Base-by-base conservation (phyloP, 805 yeast species). In the Aciculoconidium aculeatum region DNA sequence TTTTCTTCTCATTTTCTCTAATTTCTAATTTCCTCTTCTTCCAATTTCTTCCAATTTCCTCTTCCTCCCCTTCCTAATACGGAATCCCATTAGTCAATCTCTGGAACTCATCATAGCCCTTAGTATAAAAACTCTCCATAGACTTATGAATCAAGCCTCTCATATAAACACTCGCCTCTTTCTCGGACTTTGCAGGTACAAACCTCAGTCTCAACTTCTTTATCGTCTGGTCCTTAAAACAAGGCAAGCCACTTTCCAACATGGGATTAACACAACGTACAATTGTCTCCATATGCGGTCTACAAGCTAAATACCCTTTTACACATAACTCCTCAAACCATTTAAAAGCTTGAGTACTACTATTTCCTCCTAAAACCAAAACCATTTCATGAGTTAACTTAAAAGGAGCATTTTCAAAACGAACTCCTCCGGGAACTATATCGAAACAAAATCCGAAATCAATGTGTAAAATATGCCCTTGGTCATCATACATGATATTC, bases 361-460 rank as follows among this genome's bases (percentile, higher is more conserved):
- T 67, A 11, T 76, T 70, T 0, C 97, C 97, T n/a, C 98, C 98
- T 80, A 92, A 76, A 1, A 92, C 96, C 51, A 76, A 72, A 4
- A 92, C 82, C 98, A 94, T 92, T 50, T 92, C 99, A 45, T 80
- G 83, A 3, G 98, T 92, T 41, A 92, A 71, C 53, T 92, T 92
- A 67, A 92, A 92, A 8, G 98, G 97, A 1, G 95, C 95, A n/a
- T 86, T 95, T 48, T 92, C 99, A 52, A 92, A 94, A 48, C 80
- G 85, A 27, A 92, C 96, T 19, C 98, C 98, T 41, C 99, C 99
- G 7, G 99, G 99, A 18, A 85, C 96, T 55, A 92, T 92, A 61
- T 92, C 99, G 53, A 92, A 94, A 47, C 96, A 88, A 70, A 92
- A 92, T 3, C 99, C 99, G 62, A 92, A 92, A 61, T 92, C 99